phyloP scores from a whole-genome alignment of 2,329 filamentous ascomycete species.

The Stenocarpella maydis region DNA sequence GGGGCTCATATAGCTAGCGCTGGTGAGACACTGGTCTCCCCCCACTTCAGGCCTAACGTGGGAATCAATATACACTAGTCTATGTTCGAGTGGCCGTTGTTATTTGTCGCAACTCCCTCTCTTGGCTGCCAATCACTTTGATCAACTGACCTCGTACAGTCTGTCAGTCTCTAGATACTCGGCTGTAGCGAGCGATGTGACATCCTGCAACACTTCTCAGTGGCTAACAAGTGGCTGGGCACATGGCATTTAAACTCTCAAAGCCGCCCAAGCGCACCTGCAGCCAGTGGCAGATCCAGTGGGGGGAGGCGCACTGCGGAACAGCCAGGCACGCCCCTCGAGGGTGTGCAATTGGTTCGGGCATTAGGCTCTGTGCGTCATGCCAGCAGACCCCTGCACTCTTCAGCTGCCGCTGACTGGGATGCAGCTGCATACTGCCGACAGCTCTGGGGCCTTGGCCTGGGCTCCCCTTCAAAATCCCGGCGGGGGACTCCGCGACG shows the following conservation, averaged over 20 bases:
- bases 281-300: constrained; percentile 10
- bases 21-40: constrained; percentile 24
- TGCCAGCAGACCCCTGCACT: constrained; percentile 16
- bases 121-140: background rate
- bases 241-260: constrained; percentile 24
- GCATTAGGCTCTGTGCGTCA: constrained; percentile 20
- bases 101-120: background rate
- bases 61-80: constrained; percentile 31
- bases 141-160: background rate
- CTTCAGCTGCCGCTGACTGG: constrained; percentile 13
- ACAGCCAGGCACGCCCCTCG: constrained; percentile 10
- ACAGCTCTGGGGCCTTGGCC: constrained; percentile 9
- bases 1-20: constrained; percentile 18
- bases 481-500: constrained; percentile 24
- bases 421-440: constrained; percentile 22
- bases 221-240: constrained; percentile 3
- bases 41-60: constrained; percentile 20
- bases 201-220: background rate
- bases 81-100: background rate
- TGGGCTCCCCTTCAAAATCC: constrained; percentile 27
- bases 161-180: background rate
- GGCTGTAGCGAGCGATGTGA: background rate
- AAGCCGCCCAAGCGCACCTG: constrained; percentile 3
- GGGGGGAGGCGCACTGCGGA: constrained; percentile 6
- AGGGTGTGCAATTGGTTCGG: constrained; percentile 14